These are phyloP conservation scores for Aspergillus nidulans DNA, from an alignment of 495 filamentous ascomycete species.

Conservation along the genomic window DNA sequence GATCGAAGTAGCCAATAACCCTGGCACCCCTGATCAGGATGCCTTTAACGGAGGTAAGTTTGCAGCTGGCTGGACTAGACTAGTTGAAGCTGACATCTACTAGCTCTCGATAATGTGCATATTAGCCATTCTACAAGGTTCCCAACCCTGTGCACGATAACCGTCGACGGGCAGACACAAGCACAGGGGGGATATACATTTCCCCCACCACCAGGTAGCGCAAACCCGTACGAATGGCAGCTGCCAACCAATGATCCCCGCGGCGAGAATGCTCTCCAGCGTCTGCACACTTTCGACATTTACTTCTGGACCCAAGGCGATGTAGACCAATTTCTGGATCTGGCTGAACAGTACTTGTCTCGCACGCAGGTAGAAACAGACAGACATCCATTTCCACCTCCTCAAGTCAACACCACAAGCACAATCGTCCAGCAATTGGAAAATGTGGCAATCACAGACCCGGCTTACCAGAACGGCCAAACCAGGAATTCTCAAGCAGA, in stretches of 20 bases:
- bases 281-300: constrained; percentile 77
- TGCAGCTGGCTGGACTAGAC: neutral
- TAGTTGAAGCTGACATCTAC: constrained; percentile 8
- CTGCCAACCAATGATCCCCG: constrained; percentile 66
- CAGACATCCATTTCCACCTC: constrained; percentile 41
- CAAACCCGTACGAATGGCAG: constrained; percentile 65
- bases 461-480: constrained; percentile 53
- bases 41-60: constrained; percentile 76
- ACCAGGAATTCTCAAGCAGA: constrained; percentile 43
- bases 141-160: constrained; percentile 68
- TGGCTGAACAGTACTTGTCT: constrained; percentile 55
- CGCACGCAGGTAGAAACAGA: constrained; percentile 51
- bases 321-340: constrained; percentile 66
- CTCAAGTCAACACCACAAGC: constrained; percentile 63
- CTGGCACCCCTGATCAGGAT: constrained; percentile 82
- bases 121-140: constrained; percentile 75
- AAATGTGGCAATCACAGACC: constrained; percentile 66
- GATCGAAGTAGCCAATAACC: constrained; percentile 83
- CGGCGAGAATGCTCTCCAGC: constrained; percentile 65
- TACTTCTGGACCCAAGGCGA: constrained; percentile 86
- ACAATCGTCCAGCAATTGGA: constrained; percentile 82
- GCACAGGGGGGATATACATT: constrained; percentile 9
- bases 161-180: constrained; percentile 55
- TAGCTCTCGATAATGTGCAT: constrained; percentile 60
- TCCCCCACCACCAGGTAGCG: constrained; percentile 35